Percentiles rank a stretch among this genome's conserved stretches.
Evolutionary conservation across 371 early-diverging fungal species (phyloP).

Genomic region (Gilbertella persicaria): DNA sequence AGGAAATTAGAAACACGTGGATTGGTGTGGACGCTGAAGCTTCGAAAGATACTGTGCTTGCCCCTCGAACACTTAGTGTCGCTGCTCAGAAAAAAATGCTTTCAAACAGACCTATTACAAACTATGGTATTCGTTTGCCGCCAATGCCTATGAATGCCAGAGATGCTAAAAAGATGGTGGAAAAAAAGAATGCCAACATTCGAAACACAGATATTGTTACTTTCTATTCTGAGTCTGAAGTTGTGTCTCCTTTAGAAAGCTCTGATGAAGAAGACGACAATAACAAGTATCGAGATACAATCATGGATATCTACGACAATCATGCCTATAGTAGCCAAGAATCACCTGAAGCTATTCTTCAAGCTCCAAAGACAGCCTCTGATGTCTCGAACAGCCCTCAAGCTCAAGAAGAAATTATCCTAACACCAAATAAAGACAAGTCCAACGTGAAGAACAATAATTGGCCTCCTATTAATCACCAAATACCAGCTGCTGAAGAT

Average conservation of each 20-base stretch:
- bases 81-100: conserved; percentile 21
- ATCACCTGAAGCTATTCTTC: conserved; percentile 20
- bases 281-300: conserved; percentile 30
- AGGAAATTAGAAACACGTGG: conserved; percentile 32
- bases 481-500: conserved; percentile 9
- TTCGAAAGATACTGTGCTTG: neutral
- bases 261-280: conserved; percentile 24
- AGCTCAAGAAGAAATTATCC: conserved; percentile 1
- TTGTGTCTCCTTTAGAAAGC: conserved; percentile 26
- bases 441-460: conserved; percentile 18
- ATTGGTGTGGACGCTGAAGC: conserved; percentile 20
- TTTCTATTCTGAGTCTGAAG: conserved; percentile 22
- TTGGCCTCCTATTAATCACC: conserved; percentile 15
- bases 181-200: conserved; percentile 2
- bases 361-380: conserved; percentile 32
- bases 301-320: conserved; percentile 45
- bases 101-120: neutral
- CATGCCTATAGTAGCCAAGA: conserved; percentile 13
- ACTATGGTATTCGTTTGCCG: neutral
- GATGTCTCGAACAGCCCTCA: conserved; percentile 25
- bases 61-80: conserved; percentile 12
- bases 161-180: neutral
- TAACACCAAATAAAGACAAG: conserved; percentile 12
- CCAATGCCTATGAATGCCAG: neutral
- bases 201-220: conserved; percentile 24